Conservation (phyloP, 2,329 filamentous ascomycete species). For the Lojkania enalia region DNA sequence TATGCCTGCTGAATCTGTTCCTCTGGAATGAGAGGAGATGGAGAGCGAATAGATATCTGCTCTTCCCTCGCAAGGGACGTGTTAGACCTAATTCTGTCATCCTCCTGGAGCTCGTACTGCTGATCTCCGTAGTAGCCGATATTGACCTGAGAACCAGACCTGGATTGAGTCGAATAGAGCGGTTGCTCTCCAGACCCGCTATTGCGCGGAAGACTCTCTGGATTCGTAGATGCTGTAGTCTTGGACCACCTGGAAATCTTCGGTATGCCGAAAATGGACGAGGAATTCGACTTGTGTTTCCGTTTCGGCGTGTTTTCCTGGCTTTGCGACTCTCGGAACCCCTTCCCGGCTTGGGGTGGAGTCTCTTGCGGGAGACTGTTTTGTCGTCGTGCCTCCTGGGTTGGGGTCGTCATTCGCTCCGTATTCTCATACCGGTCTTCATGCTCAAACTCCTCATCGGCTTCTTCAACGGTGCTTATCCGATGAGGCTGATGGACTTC, state of each 20-base stretch:
- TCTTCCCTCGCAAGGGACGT: slow-evolving; percentile 37
- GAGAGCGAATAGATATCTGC: slow-evolving; percentile 41
- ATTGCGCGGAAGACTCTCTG: slow-evolving; percentile 70
- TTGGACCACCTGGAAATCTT: slow-evolving; percentile 98
- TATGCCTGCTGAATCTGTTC: slow-evolving; percentile 44
- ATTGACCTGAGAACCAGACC: slow-evolving; percentile 75
- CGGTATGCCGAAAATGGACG: slow-evolving; percentile 71
- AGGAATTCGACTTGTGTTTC: slow-evolving; percentile 86
- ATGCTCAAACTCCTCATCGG: slow-evolving; percentile 74
- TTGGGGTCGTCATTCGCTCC: slow-evolving; percentile 64
- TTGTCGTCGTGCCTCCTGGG: slow-evolving; percentile 53
- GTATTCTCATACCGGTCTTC: slow-evolving; percentile 63
- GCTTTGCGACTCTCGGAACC: slow-evolving; percentile 57
- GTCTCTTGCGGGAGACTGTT: slow-evolving; percentile 45
- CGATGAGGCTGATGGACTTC: slow-evolving; percentile 68
- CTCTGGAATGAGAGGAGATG: slow-evolving; percentile 59
- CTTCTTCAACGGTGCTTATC: slow-evolving; percentile 87
- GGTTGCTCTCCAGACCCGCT: slow-evolving; percentile 63
- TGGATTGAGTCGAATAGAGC: slow-evolving; percentile 68
- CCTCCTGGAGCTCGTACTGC: slow-evolving; percentile 63
- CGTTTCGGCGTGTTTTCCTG: slow-evolving; percentile 79
- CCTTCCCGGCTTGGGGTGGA: slow-evolving; percentile 56
- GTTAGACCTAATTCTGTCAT: slow-evolving; percentile 56
- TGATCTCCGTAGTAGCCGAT: slow-evolving; percentile 64
- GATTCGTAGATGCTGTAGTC: slow-evolving; percentile 86